Evolutionary conservation across 1,284 basidiomycete species (phyloP), one percentile per base, ranked within the genome.

Genomic region (Naganishia sp.): DNA sequence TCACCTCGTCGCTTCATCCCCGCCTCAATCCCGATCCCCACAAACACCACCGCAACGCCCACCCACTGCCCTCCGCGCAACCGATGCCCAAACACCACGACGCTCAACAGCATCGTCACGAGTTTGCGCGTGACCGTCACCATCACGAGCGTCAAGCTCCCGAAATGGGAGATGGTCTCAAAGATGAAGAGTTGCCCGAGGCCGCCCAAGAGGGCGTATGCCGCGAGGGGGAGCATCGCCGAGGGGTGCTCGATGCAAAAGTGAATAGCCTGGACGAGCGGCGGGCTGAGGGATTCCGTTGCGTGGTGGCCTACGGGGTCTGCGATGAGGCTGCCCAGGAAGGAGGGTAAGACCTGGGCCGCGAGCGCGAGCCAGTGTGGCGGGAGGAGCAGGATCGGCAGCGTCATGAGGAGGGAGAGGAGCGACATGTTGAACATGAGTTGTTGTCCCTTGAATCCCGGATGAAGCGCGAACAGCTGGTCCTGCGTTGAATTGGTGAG

Each of bases 401-500:
- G 79, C 1, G 91, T 90, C 76, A 88, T 88, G 79, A 93, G 88
- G 35, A 88, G 74, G 77, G 95, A 95, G 79, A 97, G 65, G 63
- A 69, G 61, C 4, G 78, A 74, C 80, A 81, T 97, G 86, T 88
- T 95, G 76, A 99, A 88, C 96, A 99, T 99, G 94, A 99, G 97
- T 77, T 99, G 95, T 77, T 96, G 94, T 4, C 96, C 96, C 31
- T 77, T 75, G 63, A 74, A 77, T 13, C 57, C 39, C 2, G 71
- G 73, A 66, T 79, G 77, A 6, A 74, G 72, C 15, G 74, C 82
- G 78, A 99, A 99, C 69, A 99, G 90, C 80, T 98, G 90, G 78
- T 99, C 96, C 79, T 99, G 96, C 2, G 94, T 97, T n/a, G 92
- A 92, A 82, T 99, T 98, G 65, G 90, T 90, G 46, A 91, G 87